Evolutionary conservation across 2,329 filamentous ascomycete genomes (phyloP), one percentile per base, ranked within the genome.

Genomic region (Colletotrichum theobromicola): DNA sequence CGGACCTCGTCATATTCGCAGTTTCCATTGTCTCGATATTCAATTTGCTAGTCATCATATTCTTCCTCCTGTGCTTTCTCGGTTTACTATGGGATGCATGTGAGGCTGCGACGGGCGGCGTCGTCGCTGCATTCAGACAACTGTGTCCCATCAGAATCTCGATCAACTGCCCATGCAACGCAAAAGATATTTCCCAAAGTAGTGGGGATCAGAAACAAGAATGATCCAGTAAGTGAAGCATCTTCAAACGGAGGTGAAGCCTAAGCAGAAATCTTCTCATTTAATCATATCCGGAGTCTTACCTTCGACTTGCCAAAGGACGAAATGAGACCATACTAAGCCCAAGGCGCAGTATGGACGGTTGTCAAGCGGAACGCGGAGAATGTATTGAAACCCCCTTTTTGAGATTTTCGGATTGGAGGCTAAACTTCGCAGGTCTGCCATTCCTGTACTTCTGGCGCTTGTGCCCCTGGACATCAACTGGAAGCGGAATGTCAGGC

Each of bases 211-310:
- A 13, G 1, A 50, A 50, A n/a, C 42, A 12, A 50, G n/a, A 2
- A 2, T 7, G n/a, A 50, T 18, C 3, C 42, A 0, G 21, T 1
- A 18, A 2, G n/a, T 10, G 5, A 46, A 12, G 42, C 9, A n/a
- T 5, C 42, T 21, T 21, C n/a, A 50, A n/a, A n/a, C n/a, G n/a
- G n/a, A n/a, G n/a, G n/a, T n/a, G n/a, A n/a, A n/a, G n/a, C n/a
- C n/a, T n/a, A n/a, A n/a, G n/a, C n/a, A n/a, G n/a, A n/a, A n/a
- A n/a, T n/a, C n/a, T n/a, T n/a, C n/a, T n/a, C n/a, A n/a, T n/a
- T n/a, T n/a, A n/a, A n/a, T n/a, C n/a, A n/a, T n/a, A n/a, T n/a
- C n/a, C n/a, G n/a, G n/a, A n/a, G n/a, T n/a, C n/a, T n/a, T n/a
- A n/a, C n/a, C n/a, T n/a, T n/a, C n/a, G n/a, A n/a, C n/a, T n/a